Base-by-base conservation (phyloP, 1,284 basidiomycete genomes). In the Grifola frondosa region DNA sequence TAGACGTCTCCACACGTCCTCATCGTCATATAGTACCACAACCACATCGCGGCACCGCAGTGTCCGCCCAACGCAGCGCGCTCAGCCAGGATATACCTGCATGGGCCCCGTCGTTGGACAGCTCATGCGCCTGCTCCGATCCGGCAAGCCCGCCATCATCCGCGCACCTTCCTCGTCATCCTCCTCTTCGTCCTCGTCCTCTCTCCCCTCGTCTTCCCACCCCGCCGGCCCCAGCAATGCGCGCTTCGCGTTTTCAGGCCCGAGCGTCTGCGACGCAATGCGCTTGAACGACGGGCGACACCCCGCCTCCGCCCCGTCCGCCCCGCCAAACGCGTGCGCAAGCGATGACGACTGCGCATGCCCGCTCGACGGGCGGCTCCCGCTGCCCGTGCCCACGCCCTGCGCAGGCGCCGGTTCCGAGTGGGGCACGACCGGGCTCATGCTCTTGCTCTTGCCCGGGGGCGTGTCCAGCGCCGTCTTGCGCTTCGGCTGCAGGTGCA, bases 281-380 rank as follows among this genome's bases (percentile, higher is more conserved):
- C 86, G 70, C 67, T 88, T 88, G 60, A 86, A 87, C 21, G 76
- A 72, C 11, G 86, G 85, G 3, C 84, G 65, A 30, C 68, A 55
- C 11, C 56, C 55, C 39, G 52, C 61, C 35, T 52, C 62, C 23
- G 59, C 54, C 64, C 62, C 32, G 37, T 39, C 37, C 47, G 35
- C 13, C 20, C 35, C 35, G 24, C 61, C 58, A 24, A 71, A 69
- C 22, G 61, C 70, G 34, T 69, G 63, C 4, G 64, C 67, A 10
- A 73, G 62, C 22, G 68, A 68, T 0, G 57, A 57, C 26, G 46
- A 48, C n/a, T 43, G 43, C n/a, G 50, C 49, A 28, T 50, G 40
- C 33, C 49, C 49, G 36, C 60, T 64, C 28, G 66, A 63, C 34
- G 64, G 62, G 26, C 65, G 68, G 52, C 50, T 56, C 19, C 41